Evolutionary conservation across 148 eudicot genomes (phyloP).

Genomic region (Rhododendron griersonianum): DNA sequence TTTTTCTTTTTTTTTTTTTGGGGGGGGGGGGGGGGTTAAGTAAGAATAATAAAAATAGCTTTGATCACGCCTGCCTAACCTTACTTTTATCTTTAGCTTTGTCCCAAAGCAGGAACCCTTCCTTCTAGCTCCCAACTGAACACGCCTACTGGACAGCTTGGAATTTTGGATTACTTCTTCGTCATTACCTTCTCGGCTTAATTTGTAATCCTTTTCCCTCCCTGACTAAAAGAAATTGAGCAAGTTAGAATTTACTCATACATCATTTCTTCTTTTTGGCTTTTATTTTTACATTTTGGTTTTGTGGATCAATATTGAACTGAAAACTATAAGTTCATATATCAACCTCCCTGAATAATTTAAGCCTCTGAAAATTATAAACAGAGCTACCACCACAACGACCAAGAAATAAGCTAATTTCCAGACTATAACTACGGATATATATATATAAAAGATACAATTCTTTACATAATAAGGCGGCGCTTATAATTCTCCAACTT

Average conservation of each 20-base stretch:
- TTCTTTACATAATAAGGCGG: not conserved
- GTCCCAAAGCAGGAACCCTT: constrained; percentile 2
- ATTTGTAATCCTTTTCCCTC: not conserved
- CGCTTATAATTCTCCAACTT: not conserved
- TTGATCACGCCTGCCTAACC: not conserved
- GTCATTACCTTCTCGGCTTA: not conserved
- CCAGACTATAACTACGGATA: not conserved
- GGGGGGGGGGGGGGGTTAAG: too few species aligned
- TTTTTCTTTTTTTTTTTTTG: too few species aligned
- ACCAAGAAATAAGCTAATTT: not conserved
- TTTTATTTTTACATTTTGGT: not conserved
- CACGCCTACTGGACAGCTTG: not conserved
- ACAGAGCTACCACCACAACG: not conserved
- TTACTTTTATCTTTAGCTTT: not conserved
- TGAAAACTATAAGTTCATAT: not conserved
- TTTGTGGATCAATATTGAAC: not conserved
- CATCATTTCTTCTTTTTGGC: not conserved
- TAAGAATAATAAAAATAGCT: not conserved
- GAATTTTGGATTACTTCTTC: not conserved
- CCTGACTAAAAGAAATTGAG: too few species aligned
- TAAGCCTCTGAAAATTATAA: not conserved
- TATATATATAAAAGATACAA: too few species aligned
- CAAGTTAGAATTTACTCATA: not conserved
- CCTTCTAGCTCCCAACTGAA: not conserved
- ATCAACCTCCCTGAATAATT: not conserved